phyloP scores from a whole-genome alignment of 768 basidiomycete species.

The Boletus reticuloceps region DNA sequence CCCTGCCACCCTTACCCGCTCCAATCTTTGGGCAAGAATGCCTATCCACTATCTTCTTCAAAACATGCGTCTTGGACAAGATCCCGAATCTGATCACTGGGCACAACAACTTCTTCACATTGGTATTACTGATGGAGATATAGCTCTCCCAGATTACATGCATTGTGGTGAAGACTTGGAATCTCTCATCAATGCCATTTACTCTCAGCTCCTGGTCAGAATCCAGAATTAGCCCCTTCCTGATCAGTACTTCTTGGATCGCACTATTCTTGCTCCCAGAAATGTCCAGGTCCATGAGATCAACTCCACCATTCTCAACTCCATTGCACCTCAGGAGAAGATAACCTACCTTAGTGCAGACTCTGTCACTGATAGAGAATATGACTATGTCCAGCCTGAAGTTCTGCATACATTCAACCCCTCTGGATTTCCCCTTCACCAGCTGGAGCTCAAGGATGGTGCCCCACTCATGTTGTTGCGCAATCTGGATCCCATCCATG shows the following conservation, averaged over 20 bases:
- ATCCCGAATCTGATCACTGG: slow-evolving; percentile 29
- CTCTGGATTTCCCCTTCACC: no score
- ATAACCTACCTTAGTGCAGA: not conserved
- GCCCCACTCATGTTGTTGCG: no score
- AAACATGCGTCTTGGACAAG: slow-evolving; percentile 42
- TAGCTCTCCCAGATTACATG: not conserved
- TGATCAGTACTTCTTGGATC: not conserved
- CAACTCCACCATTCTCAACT: not conserved
- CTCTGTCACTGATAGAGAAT: not conserved
- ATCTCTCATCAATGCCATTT: not conserved
- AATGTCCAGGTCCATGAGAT: not conserved
- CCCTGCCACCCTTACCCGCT: slow-evolving; percentile 33
- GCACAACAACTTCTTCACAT: slow-evolving; percentile 34
- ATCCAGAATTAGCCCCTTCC: not conserved
- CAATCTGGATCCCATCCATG: no score
- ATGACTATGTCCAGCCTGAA: no score
- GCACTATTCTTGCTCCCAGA: not conserved
- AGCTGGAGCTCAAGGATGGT: no score
- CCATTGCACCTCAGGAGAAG: not conserved
- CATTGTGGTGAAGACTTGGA: not conserved
- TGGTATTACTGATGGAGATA: not conserved
- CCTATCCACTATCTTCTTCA: slow-evolving; percentile 31
- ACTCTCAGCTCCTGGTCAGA: not conserved
- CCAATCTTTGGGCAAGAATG: slow-evolving; percentile 38
- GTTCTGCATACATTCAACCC: no score